A percentile compares a stretch with the other conserved stretches of the same genome.
These are phyloP conservation scores for Pyrus communis DNA, from an alignment of 306 rosid genomes.

Conservation along the genomic window DNA sequence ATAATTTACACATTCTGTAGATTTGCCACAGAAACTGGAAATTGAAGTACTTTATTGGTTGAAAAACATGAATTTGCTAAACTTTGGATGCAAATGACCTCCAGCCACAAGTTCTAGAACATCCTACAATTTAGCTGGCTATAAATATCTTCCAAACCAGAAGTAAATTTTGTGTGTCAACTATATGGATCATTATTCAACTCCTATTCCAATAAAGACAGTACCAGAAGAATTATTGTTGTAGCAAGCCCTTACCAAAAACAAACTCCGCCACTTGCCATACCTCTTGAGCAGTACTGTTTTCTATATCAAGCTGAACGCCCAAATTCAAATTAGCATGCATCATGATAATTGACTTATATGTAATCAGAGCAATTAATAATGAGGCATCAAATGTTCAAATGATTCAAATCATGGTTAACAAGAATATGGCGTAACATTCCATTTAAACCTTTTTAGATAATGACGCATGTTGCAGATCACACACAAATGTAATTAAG, in stretches of 20 bases:
- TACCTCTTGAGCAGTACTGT: slow-evolving; percentile 61
- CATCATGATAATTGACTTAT: not conserved
- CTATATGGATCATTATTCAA: not conserved
- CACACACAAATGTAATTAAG: not conserved
- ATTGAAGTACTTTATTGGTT: not conserved
- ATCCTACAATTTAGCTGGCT: not conserved
- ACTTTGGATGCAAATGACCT: not conserved
- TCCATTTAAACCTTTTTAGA: not conserved
- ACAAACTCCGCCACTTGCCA: slow-evolving; percentile 85
- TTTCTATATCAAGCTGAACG: slow-evolving; percentile 80
- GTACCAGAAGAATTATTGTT: not conserved
- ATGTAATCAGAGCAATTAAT: not conserved
- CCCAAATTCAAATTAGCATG: slow-evolving; percentile 17
- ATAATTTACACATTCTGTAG: not conserved
- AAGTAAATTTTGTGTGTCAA: not conserved
- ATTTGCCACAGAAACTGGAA: not conserved
- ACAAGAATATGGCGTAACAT: not conserved
- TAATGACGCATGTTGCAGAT: not conserved
- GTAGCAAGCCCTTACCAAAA: slow-evolving; percentile 59
- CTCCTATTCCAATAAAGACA: not conserved
- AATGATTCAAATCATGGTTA: not conserved
- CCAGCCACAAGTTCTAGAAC: not conserved
- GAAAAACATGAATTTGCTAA: not conserved
- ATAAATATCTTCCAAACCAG: not conserved
- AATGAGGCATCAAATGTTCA: not conserved